These are phyloP conservation scores for Cordyceps tenuipes DNA, from an alignment of 2,329 filamentous ascomycete species.

Conservation along the genomic window DNA sequence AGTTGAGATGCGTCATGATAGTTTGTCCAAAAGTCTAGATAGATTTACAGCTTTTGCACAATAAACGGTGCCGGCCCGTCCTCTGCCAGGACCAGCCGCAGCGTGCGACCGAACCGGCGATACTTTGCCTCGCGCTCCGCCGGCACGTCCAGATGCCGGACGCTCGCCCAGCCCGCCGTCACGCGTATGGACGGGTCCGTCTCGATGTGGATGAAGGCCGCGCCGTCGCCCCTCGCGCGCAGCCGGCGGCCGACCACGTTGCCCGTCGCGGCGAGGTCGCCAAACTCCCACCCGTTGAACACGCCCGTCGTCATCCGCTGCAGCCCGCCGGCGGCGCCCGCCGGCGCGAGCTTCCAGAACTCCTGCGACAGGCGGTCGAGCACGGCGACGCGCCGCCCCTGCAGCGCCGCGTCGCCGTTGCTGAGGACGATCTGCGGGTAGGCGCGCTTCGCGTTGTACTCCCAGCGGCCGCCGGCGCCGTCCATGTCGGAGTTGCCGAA, in stretches of 20 bases:
- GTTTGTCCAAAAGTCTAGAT: too few species aligned
- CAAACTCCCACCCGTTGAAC: slow-evolving; percentile 4
- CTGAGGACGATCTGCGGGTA: slow-evolving; percentile 7
- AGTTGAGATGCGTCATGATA: too few species aligned
- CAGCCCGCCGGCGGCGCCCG: not conserved
- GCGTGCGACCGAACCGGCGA: not conserved
- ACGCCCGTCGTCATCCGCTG: slow-evolving; percentile 8
- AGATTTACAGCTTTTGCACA: not conserved
- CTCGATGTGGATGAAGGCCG: slow-evolving; percentile 5
- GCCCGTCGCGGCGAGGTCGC: slow-evolving; percentile 3
- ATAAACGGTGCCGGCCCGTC: not conserved
- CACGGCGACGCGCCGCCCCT: not conserved
- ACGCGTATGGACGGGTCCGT: slow-evolving; percentile 4
- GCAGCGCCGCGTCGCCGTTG: not conserved
- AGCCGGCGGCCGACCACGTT: slow-evolving; percentile 1
- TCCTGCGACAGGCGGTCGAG: slow-evolving; percentile 2
- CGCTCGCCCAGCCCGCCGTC: slow-evolving; percentile 1
- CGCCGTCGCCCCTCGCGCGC: not conserved
- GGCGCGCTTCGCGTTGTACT: slow-evolving; percentile 1
- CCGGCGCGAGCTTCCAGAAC: not conserved
- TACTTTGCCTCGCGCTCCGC: not conserved
- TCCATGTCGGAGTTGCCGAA: slow-evolving; percentile 8
- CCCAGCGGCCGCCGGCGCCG: not conserved
- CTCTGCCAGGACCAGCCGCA: not conserved
- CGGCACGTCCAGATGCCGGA: not conserved